Evolutionary conservation across 495 filamentous ascomycete species (phyloP), one percentile per base, ranked within the genome.

Genomic region (Hypoxylon crocopeplum): DNA sequence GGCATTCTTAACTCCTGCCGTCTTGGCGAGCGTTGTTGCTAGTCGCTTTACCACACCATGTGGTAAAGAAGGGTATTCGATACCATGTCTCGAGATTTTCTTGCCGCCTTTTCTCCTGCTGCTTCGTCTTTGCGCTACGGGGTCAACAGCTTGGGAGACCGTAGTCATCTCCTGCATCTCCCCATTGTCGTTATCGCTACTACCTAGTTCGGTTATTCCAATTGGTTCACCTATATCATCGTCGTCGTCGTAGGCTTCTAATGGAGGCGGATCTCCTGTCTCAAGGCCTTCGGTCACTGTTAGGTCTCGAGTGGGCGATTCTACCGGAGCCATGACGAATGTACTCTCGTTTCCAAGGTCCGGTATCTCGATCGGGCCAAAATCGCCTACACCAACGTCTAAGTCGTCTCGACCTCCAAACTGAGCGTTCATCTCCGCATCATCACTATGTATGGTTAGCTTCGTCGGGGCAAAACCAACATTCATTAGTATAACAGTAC

Each of bases 41-140:
- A 96, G 72, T 61, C 88, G 87, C 67, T 89, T 90, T 29, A 94
- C 83, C 11, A 90, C 82, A 0, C 81, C 78, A 11, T 81, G 72
- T 1, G 91, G 88, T 24, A 97, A 74, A 15, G 86, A 86, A 1
- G 90, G 88, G 49, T 93, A 88, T 41, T 86, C 82, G 48, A 89
- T 86, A 3, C 91, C 89, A 62, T 90, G 76, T 48, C 82, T 79
- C 2, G 92, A 93, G n/a, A 89, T 65, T 57, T 85, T 81, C 38
- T 78, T 80, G 60, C 79, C 77, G 51, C 79, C 77, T 53, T 85
- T 82, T 17, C 66, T 80, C 72, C 17, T 56, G 10, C 24, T 17
- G 7, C 40, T 54, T 41, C 67, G 66, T 40, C 48, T 53, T 7
- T 71, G 32, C n/a, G 52, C 17, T 11, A 56, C 48, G 58, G 60